phyloP scores from a whole-genome alignment of 2,329 filamentous ascomycete genomes.

The Botryotinia calthae region DNA sequence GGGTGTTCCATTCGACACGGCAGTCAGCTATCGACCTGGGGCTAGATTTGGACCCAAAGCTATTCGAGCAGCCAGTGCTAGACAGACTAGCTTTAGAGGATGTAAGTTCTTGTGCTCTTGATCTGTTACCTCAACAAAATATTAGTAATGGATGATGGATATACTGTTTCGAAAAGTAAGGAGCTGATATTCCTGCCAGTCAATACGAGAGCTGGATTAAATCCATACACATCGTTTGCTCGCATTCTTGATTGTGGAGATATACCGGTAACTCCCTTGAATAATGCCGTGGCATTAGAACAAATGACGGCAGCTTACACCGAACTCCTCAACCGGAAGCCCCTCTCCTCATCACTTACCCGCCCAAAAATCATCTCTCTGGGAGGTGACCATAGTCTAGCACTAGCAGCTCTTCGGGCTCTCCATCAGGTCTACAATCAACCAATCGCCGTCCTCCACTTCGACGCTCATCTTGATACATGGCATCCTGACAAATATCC shows the following conservation, averaged over 20 bases:
- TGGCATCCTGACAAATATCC: constrained; percentile 64
- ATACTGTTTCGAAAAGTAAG: neutral
- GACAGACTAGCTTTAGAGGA: constrained; percentile 76
- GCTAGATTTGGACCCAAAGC: constrained; percentile 84
- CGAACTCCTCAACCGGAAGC: constrained; percentile 33
- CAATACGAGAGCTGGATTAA: constrained; percentile 78
- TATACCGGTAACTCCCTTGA: constrained; percentile 81
- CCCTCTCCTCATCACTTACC: constrained; percentile 32
- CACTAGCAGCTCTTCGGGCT: constrained; percentile 66
- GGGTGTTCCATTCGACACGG: constrained; percentile 72
- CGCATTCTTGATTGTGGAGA: constrained; percentile 85
- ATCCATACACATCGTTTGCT: constrained; percentile 79
- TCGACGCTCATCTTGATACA: constrained; percentile 53
- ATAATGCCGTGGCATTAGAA: constrained; percentile 74
- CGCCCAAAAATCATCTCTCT: constrained; percentile 56
- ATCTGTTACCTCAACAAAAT: neutral
- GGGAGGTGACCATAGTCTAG: constrained; percentile 71
- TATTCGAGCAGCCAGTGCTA: constrained; percentile 78
- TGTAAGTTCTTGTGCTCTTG: constrained; percentile 40
- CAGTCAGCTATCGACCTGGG: constrained; percentile 66
- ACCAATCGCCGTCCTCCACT: constrained; percentile 69
- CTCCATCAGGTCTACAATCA: constrained; percentile 59
- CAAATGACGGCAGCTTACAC: constrained; percentile 64
- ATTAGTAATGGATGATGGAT: neutral
- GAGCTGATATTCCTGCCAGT: constrained; percentile 36